Conservation (phyloP, 208 protist genomes). For the Trypanosoma brucei region DNA sequence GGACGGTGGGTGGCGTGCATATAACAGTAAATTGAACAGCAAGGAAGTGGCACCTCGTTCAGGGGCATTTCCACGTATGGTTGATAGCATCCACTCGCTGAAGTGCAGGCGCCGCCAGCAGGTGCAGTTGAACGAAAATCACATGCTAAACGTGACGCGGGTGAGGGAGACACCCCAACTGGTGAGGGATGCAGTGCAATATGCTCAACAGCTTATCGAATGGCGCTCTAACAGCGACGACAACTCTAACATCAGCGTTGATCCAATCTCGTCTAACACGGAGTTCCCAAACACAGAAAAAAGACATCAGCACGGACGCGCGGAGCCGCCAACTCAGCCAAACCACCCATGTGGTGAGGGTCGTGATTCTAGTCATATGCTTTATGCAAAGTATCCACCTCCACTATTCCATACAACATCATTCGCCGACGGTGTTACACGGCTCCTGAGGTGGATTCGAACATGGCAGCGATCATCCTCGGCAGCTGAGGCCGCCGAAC, state of each 20-base stretch:
- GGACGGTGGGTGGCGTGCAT: not conserved
- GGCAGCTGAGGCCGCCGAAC: not conserved
- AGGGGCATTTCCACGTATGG: constrained; percentile 7
- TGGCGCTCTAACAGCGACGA: constrained; percentile 12
- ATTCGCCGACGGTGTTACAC: constrained; percentile 56
- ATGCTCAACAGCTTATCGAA: constrained; percentile 23
- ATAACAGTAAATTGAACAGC: not conserved
- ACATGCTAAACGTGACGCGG: constrained; percentile 7
- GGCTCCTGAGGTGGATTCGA: constrained; percentile 71
- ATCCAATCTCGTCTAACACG: not conserved
- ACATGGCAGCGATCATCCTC: constrained; percentile 41
- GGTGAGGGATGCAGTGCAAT: constrained; percentile 34
- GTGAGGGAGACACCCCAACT: constrained; percentile 21
- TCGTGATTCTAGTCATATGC: constrained; percentile 24
- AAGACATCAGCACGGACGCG: not conserved
- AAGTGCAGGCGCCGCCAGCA: constrained; percentile 9
- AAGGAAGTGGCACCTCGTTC: not conserved
- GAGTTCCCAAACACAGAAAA: not conserved
- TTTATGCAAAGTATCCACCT: constrained; percentile 70
- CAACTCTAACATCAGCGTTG: not conserved
- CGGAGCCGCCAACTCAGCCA: not conserved
- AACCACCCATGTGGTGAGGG: constrained; percentile 1
- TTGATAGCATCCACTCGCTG: constrained; percentile 10
- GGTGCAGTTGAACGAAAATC: constrained; percentile 4
- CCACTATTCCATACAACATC: constrained; percentile 63